phyloP scores from a whole-genome alignment of 306 rosid genomes.

The Hylodesmum podocarpum region DNA sequence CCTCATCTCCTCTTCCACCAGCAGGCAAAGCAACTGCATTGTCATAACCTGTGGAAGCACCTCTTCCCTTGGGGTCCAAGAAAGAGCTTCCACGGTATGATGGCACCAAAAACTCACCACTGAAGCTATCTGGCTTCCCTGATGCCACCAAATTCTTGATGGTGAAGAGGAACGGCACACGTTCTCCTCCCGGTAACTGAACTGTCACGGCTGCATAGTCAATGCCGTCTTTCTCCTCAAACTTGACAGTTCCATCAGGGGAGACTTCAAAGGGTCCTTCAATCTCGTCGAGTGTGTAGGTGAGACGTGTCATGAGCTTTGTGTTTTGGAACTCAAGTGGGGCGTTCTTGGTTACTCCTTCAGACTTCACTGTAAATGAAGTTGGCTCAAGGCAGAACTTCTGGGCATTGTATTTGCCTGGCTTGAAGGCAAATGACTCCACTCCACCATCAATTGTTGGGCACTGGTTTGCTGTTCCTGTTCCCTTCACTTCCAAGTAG shows the following conservation, averaged over 20 bases:
- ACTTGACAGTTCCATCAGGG: conserved; percentile 66
- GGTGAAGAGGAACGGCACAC: conserved; percentile 97
- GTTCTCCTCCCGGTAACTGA: conserved; percentile 90
- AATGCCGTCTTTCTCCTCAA: conserved; percentile 89
- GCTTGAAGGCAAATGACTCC: conserved; percentile 70
- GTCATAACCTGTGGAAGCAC: conserved; percentile 91
- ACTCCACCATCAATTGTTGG: conserved; percentile 90
- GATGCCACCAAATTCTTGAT: conserved; percentile 89
- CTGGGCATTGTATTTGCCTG: conserved; percentile 82
- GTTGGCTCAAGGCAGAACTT: conserved; percentile 91
- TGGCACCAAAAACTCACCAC: conserved; percentile 78
- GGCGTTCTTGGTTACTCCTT: conserved; percentile 78
- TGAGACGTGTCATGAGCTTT: conserved; percentile 95
- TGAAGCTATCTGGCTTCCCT: conserved; percentile 71
- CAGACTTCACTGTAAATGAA: conserved; percentile 95
- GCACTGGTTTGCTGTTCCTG: conserved; percentile 95
- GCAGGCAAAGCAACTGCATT: conserved; percentile 88
- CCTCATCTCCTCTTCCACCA: conserved; percentile 97
- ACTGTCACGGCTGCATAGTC: conserved; percentile 91
- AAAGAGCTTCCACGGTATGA: conserved; percentile 92
- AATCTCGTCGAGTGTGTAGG: conserved; percentile 94
- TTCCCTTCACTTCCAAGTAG: conserved; percentile 88
- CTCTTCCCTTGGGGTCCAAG: conserved; percentile 99
- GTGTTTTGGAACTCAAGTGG: conserved; percentile 88
- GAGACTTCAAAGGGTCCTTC: conserved; percentile 93